Base-by-base conservation (phyloP, 148 eudicot species). In the Cornus controversa region DNA sequence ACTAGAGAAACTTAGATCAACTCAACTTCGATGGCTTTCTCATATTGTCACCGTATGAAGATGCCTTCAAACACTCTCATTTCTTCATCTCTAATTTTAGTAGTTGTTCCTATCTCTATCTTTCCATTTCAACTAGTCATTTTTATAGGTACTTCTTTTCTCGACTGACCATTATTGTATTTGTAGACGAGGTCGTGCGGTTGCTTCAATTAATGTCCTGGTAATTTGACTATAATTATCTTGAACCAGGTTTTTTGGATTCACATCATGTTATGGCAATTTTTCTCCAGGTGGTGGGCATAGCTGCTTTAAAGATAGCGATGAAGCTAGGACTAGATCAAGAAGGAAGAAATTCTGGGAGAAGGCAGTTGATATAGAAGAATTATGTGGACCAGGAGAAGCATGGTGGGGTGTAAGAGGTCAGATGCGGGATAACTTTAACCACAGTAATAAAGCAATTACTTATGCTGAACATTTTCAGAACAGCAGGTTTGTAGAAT, bases 391-490 rank as follows among this genome's bases (percentile, higher is more conserved):
- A 53, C 87, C 94, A 0, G 86, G 86, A 37, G 99, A 96, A 71
- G 89, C 93, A 26, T 96, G 99, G 99, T 96, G 99, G 99, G 99
- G 99, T 40, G 99, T 96, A 8, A 83, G 86, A 87, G 99, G 98
- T 50, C 72, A 90, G 29, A 89, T 88, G 94, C 93, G 98, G 16
- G 99, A 96, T 62, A 85, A 93, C 78, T 96, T 96, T 57, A 96
- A 93, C 79, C 99, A 96, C 86, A 96, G 89, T 78, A 96, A 93
- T 82, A 90, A 88, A 80, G 80, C 89, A 75, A 96, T 96, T 65
- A 62, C 97, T 23, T 82, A 89, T 27, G 15, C 72, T 1, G 88
- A 89, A 72, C 99, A 96, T 83, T 93, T 90, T 53, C 79, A 96
- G 84, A 93, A 93, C 78, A 91, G 98, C 86, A 89, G 98, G 82